Base-by-base conservation (phyloP, 192 early-diverging fungal species). In the Umbelopsis isabellina region DNA sequence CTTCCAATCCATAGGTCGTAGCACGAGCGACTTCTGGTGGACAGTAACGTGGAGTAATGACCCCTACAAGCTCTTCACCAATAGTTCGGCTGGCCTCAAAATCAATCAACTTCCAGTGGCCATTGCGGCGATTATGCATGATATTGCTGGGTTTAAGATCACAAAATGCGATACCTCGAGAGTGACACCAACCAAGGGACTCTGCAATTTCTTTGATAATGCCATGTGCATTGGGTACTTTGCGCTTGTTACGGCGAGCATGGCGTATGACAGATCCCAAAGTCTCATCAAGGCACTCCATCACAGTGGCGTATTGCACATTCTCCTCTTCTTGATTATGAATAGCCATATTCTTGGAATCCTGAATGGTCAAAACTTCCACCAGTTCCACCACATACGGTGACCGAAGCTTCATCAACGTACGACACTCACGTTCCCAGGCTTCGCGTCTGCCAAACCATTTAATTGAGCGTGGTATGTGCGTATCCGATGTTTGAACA, bases 71-170 rank as follows among this genome's bases (percentile, higher is more conserved):
- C 53, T 85, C 83, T 25, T 85, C 80, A 3, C 68, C 73, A 23
- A 79, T 82, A 15, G 75, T 75, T 0, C 83, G 74, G 27, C 80
- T 80, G 1, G 80, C 81, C 25, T 85, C 83, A 51, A 85, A 76
- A 44, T 85, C 83, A 67, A 85, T 85, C 30, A 85, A 30, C 49
- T 85, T 85, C 80, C 83, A 85, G 20, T 75, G 79, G 4, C 69
- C 70, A 22, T 75, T 66, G 37, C 75, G 74, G 23, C 67, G 55
- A 23, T 82, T 75, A 16, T 79, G 79, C 83, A 85, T 85, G 33
- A 85, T 73, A 50, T 85, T 85, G 30, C 80, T 80, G 9, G 83
- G 83, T n/a, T 85, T 85, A n/a, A 85, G 50, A 46, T 85, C 83
- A 71, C 83, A 85, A 30, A 82, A 85, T 5, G 81, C 83, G 74